Percentiles rank a stretch among this genome's conserved stretches.
phyloP scores from a whole-genome alignment of 2,329 filamentous ascomycete species.

The Colletotrichum musicola region DNA sequence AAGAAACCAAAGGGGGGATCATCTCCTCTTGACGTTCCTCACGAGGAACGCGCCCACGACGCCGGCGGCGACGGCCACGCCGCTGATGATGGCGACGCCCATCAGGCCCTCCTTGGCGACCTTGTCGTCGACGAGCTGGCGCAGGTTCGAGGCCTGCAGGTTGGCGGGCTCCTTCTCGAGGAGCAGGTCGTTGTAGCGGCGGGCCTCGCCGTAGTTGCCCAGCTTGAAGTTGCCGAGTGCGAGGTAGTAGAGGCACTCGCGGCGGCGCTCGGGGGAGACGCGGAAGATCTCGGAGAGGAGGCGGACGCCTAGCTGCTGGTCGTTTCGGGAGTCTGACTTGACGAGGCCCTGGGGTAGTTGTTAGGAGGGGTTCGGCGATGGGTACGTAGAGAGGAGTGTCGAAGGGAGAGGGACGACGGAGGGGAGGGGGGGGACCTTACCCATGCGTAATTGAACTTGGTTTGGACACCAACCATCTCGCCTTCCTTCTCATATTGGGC shows the following conservation, averaged over 20 bases:
- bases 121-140: slow-evolving; percentile 92
- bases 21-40: slow-evolving; percentile 76
- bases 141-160: slow-evolving; percentile 88
- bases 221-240: slow-evolving; percentile 98
- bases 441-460: slow-evolving; percentile 99
- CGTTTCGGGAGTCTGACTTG: slow-evolving; percentile 85
- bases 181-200: slow-evolving; percentile 93
- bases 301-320: slow-evolving; percentile 95
- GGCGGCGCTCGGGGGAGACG: slow-evolving; percentile 88
- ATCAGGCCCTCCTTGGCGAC: slow-evolving; percentile 94
- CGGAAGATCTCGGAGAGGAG: slow-evolving; percentile 98
- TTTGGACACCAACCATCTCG: slow-evolving; percentile 95
- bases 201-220: slow-evolving; percentile 94
- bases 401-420: slow-evolving; percentile 9
- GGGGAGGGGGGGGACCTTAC: slow-evolving; percentile 61
- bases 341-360: slow-evolving; percentile 81
- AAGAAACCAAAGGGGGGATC: slow-evolving; percentile 21
- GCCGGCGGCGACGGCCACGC: slow-evolving; percentile 92
- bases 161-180: slow-evolving; percentile 93
- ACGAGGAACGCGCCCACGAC: slow-evolving; percentile 90
- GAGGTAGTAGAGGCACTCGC: slow-evolving; percentile 98
- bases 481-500: slow-evolving; percentile 98
- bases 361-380: not conserved
- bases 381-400: slow-evolving; percentile 19
- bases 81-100: slow-evolving; percentile 94